phyloP scores from a whole-genome alignment of 768 basidiomycete species.

The Tylopilus vinaceipallidus region DNA sequence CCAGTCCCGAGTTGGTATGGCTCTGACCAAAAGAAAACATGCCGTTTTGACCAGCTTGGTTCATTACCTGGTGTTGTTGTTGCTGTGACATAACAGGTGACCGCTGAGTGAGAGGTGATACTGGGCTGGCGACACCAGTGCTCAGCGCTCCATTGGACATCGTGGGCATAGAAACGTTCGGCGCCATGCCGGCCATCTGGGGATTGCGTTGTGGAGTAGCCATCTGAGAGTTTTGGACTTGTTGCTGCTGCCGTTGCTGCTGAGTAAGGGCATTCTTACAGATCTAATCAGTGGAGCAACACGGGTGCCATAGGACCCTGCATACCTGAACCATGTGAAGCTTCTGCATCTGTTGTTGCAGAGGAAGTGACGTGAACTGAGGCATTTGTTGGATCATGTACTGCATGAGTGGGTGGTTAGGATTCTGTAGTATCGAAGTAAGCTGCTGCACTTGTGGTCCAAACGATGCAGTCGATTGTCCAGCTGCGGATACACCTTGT shows the following conservation, averaged over 20 bases:
- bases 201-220: conserved; percentile 25
- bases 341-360: conserved; percentile 58
- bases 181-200: conserved; percentile 31
- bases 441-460: conserved; percentile 42
- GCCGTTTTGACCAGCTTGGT: conserved; percentile 29
- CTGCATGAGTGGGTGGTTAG: conserved; percentile 55
- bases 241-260: conserved; percentile 32
- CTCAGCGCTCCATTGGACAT: conserved; percentile 28
- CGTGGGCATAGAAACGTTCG: conserved; percentile 25
- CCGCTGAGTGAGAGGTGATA: conserved; percentile 30
- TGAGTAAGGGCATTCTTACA: conserved; percentile 19
- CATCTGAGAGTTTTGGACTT: conserved; percentile 28
- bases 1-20: conserved; percentile 25
- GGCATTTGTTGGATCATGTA: conserved; percentile 53
- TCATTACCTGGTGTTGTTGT: conserved; percentile 27
- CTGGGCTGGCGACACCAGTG: conserved; percentile 25
- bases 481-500: conserved; percentile 16
- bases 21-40: conserved; percentile 31
- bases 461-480: conserved; percentile 21
- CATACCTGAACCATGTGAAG: conserved; percentile 53
- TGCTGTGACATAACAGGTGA: conserved; percentile 30
- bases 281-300: conserved; percentile 7
- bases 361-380: conserved; percentile 49
- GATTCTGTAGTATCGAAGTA: conserved; percentile 50
- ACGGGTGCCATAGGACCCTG: background rate